A percentile compares a stretch with the other conserved stretches of the same genome.
These are phyloP conservation scores for Leccinum colubrinum DNA, from an alignment of 1,284 basidiomycete genomes.

Conservation along the genomic window DNA sequence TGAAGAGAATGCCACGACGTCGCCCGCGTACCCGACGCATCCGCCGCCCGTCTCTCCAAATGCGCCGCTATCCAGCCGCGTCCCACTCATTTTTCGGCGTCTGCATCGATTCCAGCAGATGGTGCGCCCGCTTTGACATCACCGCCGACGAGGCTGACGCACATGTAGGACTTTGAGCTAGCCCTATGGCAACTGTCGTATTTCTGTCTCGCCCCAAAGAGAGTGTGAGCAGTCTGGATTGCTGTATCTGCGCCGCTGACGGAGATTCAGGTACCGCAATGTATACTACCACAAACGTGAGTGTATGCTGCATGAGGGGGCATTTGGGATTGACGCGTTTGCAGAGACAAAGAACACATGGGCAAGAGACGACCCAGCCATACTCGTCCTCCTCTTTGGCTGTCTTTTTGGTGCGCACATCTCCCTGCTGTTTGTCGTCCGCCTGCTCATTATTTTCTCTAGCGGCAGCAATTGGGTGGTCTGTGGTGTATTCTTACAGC, in stretches of 20 bases:
- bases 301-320: neutral
- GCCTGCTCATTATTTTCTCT: slow-evolving; percentile 3
- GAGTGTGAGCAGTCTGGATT: slow-evolving; percentile 67
- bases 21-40: slow-evolving; percentile 39
- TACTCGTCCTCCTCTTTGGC: slow-evolving; percentile 79
- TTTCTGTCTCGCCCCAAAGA: slow-evolving; percentile 83
- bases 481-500: slow-evolving; percentile 74
- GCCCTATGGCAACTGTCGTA: slow-evolving; percentile 94
- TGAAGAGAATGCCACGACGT: slow-evolving; percentile 31
- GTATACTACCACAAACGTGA: slow-evolving; percentile 90
- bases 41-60: slow-evolving; percentile 36
- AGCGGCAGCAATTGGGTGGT: slow-evolving; percentile 84
- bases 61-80: slow-evolving; percentile 45
- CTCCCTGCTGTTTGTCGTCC: neutral
- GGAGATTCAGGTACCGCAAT: slow-evolving; percentile 68
- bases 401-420: slow-evolving; percentile 63
- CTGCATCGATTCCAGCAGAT: slow-evolving; percentile 83
- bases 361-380: slow-evolving; percentile 94
- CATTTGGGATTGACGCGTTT: neutral
- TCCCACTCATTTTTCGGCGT: slow-evolving; percentile 78
- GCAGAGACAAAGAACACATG: slow-evolving; percentile 97
- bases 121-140: slow-evolving; percentile 35
- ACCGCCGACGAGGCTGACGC: slow-evolving; percentile 3
- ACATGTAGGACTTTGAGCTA: slow-evolving; percentile 86
- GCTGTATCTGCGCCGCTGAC: slow-evolving; percentile 12